A percentile compares a stretch with the other conserved stretches of the same genome.
Conservation (phyloP, 805 yeast species). For the Hyphopichia homilentoma region DNA sequence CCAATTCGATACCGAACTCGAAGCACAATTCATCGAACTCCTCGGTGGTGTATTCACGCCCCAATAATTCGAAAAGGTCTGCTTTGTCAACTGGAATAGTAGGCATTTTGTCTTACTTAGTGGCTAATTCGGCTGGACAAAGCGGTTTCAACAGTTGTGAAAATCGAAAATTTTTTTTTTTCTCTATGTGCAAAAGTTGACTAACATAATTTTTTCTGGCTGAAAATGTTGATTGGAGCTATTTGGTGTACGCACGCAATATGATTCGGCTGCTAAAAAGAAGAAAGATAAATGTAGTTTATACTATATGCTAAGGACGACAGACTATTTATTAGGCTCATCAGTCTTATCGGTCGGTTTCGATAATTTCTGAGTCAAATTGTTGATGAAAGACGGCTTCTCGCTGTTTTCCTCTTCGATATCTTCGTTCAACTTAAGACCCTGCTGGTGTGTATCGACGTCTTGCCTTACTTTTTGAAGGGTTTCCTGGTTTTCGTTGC, state of each 20-base stretch:
- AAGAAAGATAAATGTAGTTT: no score
- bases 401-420: conserved; percentile 11
- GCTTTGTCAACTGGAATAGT: conserved; percentile 93
- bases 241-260: no score
- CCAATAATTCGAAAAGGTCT: conserved; percentile 82
- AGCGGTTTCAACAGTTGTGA: not conserved
- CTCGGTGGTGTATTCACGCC: conserved; percentile 57
- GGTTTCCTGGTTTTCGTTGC: conserved; percentile 14
- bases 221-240: conserved; percentile 3
- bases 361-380: conserved; percentile 2
- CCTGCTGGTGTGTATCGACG: conserved; percentile 8
- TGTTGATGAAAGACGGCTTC: conserved; percentile 2
- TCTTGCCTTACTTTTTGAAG: conserved; percentile 13
- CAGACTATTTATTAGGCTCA: no score
- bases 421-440: conserved; percentile 16
- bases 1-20: conserved; percentile 95
- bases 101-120: conserved; percentile 72
- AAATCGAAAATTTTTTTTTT: not conserved
- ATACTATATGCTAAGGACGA: no score
- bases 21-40: conserved; percentile 97
- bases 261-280: no score
- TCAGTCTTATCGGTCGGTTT: no score
- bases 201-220: conserved; percentile 8
- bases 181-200: conserved; percentile 4
- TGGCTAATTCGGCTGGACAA: no score